Percentiles rank a stretch among this genome's conserved stretches.
Evolutionary conservation across 352 stramenopile genomes (phyloP).

Genomic region (Globisporangium nagaii): DNA sequence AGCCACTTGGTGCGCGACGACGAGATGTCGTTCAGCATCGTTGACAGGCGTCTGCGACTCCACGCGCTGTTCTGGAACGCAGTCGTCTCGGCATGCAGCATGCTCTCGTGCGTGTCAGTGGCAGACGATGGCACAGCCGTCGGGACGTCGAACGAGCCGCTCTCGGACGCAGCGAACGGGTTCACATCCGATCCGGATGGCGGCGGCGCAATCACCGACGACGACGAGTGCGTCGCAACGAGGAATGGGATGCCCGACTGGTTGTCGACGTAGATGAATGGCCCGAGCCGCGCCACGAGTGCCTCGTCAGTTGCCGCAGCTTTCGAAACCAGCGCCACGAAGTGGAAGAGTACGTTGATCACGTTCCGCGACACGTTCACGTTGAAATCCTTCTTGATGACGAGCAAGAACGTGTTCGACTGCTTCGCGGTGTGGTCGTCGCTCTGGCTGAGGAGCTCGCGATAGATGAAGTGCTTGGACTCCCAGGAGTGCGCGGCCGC

Average conservation of each 20-base stretch:
- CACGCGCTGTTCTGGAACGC: slow-evolving; percentile 51
- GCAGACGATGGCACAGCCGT: slow-evolving; percentile 32
- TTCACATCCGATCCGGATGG: slow-evolving; percentile 9
- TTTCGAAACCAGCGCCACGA: slow-evolving; percentile 70
- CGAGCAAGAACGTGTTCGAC: slow-evolving; percentile 64
- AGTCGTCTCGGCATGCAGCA: slow-evolving; percentile 32
- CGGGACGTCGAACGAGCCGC: slow-evolving; percentile 45
- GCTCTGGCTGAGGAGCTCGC: slow-evolving; percentile 56
- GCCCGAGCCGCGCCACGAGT: slow-evolving; percentile 47
- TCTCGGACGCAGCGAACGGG: slow-evolving; percentile 10
- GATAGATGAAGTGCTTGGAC: slow-evolving; percentile 82
- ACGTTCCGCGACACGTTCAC: slow-evolving; percentile 79
- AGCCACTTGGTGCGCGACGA: slow-evolving; percentile 66
- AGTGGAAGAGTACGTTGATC: slow-evolving; percentile 80
- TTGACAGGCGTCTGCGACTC: slow-evolving; percentile 61
- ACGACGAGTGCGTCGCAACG: slow-evolving; percentile 53
- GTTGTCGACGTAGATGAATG: slow-evolving; percentile 86
- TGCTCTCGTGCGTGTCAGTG: slow-evolving; percentile 32
- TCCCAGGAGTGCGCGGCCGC: slow-evolving; percentile 62
- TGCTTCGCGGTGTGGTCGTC: slow-evolving; percentile 52
- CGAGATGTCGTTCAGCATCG: slow-evolving; percentile 73
- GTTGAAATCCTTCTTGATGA: slow-evolving; percentile 78
- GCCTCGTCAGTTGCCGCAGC: slow-evolving; percentile 30
- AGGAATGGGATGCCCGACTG: slow-evolving; percentile 80
- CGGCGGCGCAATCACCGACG: slow-evolving; percentile 10